phyloP scores from a whole-genome alignment of 179 eudicot species.

The Vitellaria paradoxa region DNA sequence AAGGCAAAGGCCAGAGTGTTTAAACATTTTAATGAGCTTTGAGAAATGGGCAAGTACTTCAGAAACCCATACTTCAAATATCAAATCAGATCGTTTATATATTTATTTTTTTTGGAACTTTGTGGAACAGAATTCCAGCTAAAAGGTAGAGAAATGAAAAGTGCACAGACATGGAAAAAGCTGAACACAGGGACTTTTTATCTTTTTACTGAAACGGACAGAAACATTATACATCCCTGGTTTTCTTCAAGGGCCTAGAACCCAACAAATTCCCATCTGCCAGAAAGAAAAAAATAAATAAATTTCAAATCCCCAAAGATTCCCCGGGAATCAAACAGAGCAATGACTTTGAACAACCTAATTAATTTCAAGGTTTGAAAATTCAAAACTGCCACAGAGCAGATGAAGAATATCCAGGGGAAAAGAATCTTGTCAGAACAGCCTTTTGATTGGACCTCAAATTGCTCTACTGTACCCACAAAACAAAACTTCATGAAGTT shows the following conservation, averaged over 20 bases:
- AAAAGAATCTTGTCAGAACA: constrained; percentile 6
- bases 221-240: neutral
- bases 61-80: neutral
- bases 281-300: neutral
- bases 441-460: neutral
- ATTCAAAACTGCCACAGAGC: neutral
- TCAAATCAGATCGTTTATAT: neutral
- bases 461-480: neutral
- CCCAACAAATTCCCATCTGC: constrained; percentile 19
- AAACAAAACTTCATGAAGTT: neutral
- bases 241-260: constrained; percentile 3
- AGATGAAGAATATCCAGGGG: neutral
- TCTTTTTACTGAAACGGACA: constrained; percentile 15
- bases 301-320: constrained; percentile 13
- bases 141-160: constrained; percentile 1
- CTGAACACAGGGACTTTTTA: neutral
- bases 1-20: constrained; percentile 8
- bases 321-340: constrained; percentile 2
- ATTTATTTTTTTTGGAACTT: neutral
- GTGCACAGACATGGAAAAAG: neutral
- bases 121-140: constrained; percentile 16
- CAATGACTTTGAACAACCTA: constrained; percentile 3
- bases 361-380: neutral
- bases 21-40: neutral
- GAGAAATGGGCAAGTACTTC: neutral